phyloP scores from a whole-genome alignment of 139 green algal species.

The Haematococcus lacustris region DNA sequence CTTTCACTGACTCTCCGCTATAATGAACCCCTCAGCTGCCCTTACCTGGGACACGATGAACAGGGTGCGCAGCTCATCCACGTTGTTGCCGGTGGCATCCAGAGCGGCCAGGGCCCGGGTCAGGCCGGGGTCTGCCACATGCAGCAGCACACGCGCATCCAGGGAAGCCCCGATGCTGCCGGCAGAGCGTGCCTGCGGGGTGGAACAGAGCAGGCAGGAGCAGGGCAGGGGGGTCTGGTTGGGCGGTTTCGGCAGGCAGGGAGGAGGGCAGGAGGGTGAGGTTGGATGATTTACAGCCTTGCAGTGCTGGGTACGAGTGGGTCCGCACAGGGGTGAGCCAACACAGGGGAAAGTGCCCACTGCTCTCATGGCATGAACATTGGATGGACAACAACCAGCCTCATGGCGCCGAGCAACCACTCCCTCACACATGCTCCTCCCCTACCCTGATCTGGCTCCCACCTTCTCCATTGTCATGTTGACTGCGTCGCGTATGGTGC shows the following conservation, averaged over 20 bases:
- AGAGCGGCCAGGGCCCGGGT: conserved; percentile 43
- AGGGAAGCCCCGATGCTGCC: conserved; percentile 13
- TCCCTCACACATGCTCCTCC: too few species aligned
- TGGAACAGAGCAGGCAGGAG: not conserved
- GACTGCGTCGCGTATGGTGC: not conserved
- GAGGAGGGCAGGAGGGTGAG: too few species aligned
- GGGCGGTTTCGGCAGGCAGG: too few species aligned
- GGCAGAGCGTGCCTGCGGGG: not conserved
- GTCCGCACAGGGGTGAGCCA: too few species aligned
- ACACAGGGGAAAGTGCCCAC: too few species aligned
- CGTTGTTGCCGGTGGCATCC: conserved; percentile 46
- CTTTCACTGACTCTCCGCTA: not conserved
- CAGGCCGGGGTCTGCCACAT: conserved; percentile 47
- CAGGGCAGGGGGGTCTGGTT: too few species aligned
- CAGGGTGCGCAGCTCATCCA: conserved; percentile 75
- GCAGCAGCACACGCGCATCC: conserved; percentile 56
- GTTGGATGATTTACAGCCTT: too few species aligned
- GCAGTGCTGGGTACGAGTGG: too few species aligned
- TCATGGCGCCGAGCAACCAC: too few species aligned
- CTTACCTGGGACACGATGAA: conserved; percentile 69
- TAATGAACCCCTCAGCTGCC: conserved; percentile 2
- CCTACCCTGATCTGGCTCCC: too few species aligned
- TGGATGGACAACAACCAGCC: too few species aligned
- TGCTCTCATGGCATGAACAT: too few species aligned
- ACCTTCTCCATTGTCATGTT: conserved; percentile 3